Base-by-base conservation (phyloP, 768 basidiomycete species). In the Leccinum arenicola region DNA sequence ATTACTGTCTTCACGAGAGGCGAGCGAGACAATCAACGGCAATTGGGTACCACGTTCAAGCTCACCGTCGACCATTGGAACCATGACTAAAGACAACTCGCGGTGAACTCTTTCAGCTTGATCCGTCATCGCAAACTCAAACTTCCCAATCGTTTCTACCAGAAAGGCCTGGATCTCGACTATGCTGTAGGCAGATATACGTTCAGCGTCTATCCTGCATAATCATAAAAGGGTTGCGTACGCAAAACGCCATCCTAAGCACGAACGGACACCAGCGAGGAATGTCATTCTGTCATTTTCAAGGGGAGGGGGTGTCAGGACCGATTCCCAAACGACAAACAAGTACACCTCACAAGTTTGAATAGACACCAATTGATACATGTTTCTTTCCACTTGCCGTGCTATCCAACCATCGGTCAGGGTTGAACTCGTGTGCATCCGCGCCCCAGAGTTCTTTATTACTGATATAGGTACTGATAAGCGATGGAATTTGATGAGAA, bases 121-220 rank as follows among this genome's bases (percentile, higher is more conserved):
- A 45, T 45, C 43, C 6, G 43, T 45, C 43, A 45, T 45, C 40
- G 65, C 59, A 61, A 86, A 82, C 61, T 85, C 81, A 62, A 87
- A 84, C 62, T 80, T 76, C 35, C 76, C 69, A 47, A 86, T 58
- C 23, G 84, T 73, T 64, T 85, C 84, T 25, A 81, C 11, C 5
- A 45, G 11, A 45, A 45, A 45, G 19, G 43, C 43, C 19, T 45
- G 43, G n/a, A 45, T 19, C 19, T 45, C 43, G 11, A 45, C 6
- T 19, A 45, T 45, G 43, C 49, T 50, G 27, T 50, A 9, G 25
- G 5, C 17, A 29, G 5, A 23, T 50, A 23, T 50, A 17, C 9
- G 9, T 29, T 25, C 7, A 27, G 15, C 10, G 10, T 50, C 25
- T 23, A 23, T 50, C 12, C 15, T 14, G 49, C 1, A 50, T 17